phyloP scores from a whole-genome alignment of 2,329 filamentous ascomycete species.

The Pseudopyricularia cyperi region DNA sequence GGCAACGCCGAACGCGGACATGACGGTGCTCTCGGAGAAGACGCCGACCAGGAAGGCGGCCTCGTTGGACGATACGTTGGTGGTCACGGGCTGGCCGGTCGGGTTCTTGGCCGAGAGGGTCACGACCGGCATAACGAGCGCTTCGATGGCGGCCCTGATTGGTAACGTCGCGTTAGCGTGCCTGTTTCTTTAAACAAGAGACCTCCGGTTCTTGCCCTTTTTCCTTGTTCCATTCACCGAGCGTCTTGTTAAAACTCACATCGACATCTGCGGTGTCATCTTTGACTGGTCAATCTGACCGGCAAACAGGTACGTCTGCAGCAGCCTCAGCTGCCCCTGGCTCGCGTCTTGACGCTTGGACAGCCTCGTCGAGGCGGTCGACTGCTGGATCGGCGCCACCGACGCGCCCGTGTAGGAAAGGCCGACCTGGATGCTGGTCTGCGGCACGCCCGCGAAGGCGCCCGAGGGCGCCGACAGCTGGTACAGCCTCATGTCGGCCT shows the following conservation, averaged over 20 bases:
- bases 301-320: slow-evolving; percentile 56
- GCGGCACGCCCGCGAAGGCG: slow-evolving; percentile 36
- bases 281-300: slow-evolving; percentile 50
- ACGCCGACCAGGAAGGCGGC: slow-evolving; percentile 59
- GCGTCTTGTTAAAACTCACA: slow-evolving; percentile 43
- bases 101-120: slow-evolving; percentile 46
- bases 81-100: slow-evolving; percentile 38
- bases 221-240: too few relatives aligned
- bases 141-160: slow-evolving; percentile 42
- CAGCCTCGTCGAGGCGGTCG: slow-evolving; percentile 9
- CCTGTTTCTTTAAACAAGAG: too few relatives aligned
- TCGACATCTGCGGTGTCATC: slow-evolving; percentile 41
- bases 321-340: slow-evolving; percentile 20
- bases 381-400: slow-evolving; percentile 27
- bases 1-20: slow-evolving; percentile 36
- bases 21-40: slow-evolving; percentile 45
- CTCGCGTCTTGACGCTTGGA: slow-evolving; percentile 9
- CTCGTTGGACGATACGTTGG: slow-evolving; percentile 56
- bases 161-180: too few relatives aligned
- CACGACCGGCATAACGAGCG: slow-evolving; percentile 54
- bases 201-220: too few relatives aligned
- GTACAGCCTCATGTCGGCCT: slow-evolving; percentile 65
- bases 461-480: slow-evolving; percentile 48
- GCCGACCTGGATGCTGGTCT: slow-evolving; percentile 39
- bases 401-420: slow-evolving; percentile 42